Evolutionary conservation across 1,139 yeast species (phyloP).

Genomic region (Nakaseomyces sp.): DNA sequence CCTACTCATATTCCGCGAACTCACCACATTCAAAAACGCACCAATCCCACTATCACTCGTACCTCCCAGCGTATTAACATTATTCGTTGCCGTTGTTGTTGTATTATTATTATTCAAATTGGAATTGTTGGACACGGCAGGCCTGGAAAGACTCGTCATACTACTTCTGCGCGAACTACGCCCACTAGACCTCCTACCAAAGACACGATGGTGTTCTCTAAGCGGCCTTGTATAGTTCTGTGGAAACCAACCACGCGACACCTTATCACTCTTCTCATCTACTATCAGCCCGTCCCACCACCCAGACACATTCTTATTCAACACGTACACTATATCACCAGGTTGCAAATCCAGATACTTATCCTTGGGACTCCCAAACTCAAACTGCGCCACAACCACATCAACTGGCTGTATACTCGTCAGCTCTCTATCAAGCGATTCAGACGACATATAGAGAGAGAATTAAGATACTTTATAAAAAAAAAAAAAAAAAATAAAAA

Average conservation of each 20-base stretch:
- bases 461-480: no score
- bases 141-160: constrained; percentile 2
- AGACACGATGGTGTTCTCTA: constrained; percentile 10
- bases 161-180: constrained; percentile 14
- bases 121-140: not conserved
- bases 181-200: constrained; percentile 2
- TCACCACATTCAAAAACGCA: constrained; percentile 6
- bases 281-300: constrained; percentile 69
- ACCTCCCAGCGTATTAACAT: not conserved
- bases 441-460: not conserved
- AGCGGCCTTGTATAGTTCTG: constrained; percentile 36
- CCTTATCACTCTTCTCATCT: constrained; percentile 21
- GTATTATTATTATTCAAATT: no score
- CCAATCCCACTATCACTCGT: constrained; percentile 4
- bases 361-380: constrained; percentile 13
- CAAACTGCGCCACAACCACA: constrained; percentile 25
- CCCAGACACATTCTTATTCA: constrained; percentile 44
- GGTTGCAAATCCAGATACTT: constrained; percentile 16
- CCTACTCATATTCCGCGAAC: constrained; percentile 10
- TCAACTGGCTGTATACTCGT: constrained; percentile 26
- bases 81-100: not conserved
- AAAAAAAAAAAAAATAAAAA: no score
- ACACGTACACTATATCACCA: constrained; percentile 33
- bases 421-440: not conserved
- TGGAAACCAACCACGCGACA: constrained; percentile 72